A percentile compares a stretch with the other conserved stretches of the same genome.
phyloP scores from a whole-genome alignment of 441 rosid species.

The Eutrema salsugineum region DNA sequence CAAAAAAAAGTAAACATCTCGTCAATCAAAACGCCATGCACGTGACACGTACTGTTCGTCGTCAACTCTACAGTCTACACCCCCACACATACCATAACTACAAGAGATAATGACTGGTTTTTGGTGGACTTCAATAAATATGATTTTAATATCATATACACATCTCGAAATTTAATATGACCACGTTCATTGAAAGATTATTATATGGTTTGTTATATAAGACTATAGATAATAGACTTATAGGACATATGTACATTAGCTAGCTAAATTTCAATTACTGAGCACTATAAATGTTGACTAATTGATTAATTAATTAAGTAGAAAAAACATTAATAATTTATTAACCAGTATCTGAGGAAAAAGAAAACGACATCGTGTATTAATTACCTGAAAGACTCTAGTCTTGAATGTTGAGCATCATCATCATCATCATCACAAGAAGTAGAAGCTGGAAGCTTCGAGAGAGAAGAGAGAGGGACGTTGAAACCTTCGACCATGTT shows the following conservation, averaged over 20 bases:
- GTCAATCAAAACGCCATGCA: slow-evolving; percentile 19
- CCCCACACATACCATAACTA: no score
- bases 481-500: slow-evolving; percentile 68
- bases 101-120: no score
- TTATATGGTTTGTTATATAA: background rate
- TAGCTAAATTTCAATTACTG: background rate
- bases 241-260: background rate
- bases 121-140: background rate
- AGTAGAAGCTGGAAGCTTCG: slow-evolving; percentile 24
- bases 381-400: slow-evolving; percentile 59
- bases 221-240: no score
- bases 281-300: background rate
- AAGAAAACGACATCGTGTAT: background rate
- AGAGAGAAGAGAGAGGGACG: slow-evolving; percentile 43
- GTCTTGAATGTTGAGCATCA: slow-evolving; percentile 20
- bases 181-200: background rate
- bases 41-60: background rate
- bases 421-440: background rate
- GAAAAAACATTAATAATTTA: background rate
- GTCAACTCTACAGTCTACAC: slow-evolving; percentile 4
- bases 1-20: slow-evolving; percentile 1
- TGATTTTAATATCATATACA: background rate
- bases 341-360: background rate
- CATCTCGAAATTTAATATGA: background rate
- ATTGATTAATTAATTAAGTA: background rate